A percentile compares a stretch with the other conserved stretches of the same genome.
These are phyloP conservation scores for Geosiphon pyriformis DNA, from an alignment of 192 early-diverging fungal species.

Conservation along the genomic window DNA sequence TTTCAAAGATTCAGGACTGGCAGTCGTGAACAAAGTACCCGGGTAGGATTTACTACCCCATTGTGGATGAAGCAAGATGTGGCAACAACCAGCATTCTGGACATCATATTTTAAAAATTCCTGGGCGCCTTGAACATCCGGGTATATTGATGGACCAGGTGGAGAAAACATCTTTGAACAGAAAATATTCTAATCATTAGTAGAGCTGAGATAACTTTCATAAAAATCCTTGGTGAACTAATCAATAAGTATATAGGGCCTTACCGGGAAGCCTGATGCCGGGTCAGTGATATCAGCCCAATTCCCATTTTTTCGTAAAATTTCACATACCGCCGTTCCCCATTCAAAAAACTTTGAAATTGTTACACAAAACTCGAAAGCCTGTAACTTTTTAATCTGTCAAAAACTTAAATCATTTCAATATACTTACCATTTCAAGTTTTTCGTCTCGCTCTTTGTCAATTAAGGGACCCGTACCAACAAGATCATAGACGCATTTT, in stretches of 20 bases:
- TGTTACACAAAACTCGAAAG: conserved; percentile 1
- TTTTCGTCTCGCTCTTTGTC: conserved; percentile 78
- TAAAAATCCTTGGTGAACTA: no score
- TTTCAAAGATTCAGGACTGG: conserved; percentile 48
- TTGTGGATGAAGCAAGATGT: conserved; percentile 75
- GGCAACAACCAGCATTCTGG: conserved; percentile 77
- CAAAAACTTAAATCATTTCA: conserved; percentile 18
- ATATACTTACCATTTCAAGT: conserved; percentile 59
- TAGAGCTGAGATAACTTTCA: no score
- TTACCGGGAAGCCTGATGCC: conserved; percentile 77
- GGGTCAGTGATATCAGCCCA: conserved; percentile 94
- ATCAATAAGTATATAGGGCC: no score
- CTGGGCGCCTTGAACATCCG: conserved; percentile 82
- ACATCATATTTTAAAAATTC: conserved; percentile 70
- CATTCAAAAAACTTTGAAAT: conserved; percentile 68
- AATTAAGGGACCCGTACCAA: conserved; percentile 61
- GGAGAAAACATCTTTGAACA: conserved; percentile 49
- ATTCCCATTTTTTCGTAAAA: conserved; percentile 52
- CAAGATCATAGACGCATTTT: conserved; percentile 67
- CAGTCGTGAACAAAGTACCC: conserved; percentile 77
- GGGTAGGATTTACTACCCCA: conserved; percentile 93
- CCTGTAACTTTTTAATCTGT: not conserved
- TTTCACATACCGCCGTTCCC: conserved; percentile 53
- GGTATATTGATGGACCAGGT: conserved; percentile 73
- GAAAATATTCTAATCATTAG: no score